phyloP scores from a whole-genome alignment of 495 filamentous ascomycete species.

The Penicillium lividum region DNA sequence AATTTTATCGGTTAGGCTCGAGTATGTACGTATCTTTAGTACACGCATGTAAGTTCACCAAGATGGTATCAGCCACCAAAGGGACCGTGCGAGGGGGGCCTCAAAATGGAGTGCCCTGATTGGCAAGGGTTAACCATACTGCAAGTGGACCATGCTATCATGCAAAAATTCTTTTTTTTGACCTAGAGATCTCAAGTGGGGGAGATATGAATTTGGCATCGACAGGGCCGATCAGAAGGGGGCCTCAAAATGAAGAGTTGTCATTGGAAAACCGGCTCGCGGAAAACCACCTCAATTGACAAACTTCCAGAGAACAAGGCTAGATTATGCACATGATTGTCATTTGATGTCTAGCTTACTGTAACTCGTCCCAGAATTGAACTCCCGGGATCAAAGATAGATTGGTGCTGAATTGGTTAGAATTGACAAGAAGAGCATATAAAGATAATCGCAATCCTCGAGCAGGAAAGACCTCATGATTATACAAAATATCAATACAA shows the following conservation, averaged over 20 bases:
- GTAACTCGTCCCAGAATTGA: too few relatives aligned
- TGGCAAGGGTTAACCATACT: neutral
- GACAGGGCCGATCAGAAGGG: slow-evolving; percentile 9
- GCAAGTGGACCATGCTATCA: neutral
- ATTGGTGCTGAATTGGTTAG: too few relatives aligned
- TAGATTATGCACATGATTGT: too few relatives aligned
- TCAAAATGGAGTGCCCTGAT: slow-evolving; percentile 6
- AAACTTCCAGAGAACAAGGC: too few relatives aligned
- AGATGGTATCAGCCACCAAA: neutral
- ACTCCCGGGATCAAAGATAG: too few relatives aligned
- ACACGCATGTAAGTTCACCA: neutral
- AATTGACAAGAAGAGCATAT: too few relatives aligned
- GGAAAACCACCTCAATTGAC: neutral
- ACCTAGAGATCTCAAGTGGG: neutral
- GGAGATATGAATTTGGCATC: slow-evolving; percentile 5
- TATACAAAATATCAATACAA: too few relatives aligned
- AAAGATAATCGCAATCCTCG: too few relatives aligned
- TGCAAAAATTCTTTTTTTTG: too few relatives aligned
- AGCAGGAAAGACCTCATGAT: too few relatives aligned
- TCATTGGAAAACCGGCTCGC: slow-evolving; percentile 4
- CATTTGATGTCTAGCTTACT: too few relatives aligned
- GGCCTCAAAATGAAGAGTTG: slow-evolving; percentile 6
- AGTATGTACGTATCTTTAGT: neutral
- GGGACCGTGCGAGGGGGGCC: slow-evolving; percentile 7
- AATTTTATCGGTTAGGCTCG: too few relatives aligned